phyloP scores from a whole-genome alignment of 192 early-diverging fungal genomes.

The Linnemannia hyalina region DNA sequence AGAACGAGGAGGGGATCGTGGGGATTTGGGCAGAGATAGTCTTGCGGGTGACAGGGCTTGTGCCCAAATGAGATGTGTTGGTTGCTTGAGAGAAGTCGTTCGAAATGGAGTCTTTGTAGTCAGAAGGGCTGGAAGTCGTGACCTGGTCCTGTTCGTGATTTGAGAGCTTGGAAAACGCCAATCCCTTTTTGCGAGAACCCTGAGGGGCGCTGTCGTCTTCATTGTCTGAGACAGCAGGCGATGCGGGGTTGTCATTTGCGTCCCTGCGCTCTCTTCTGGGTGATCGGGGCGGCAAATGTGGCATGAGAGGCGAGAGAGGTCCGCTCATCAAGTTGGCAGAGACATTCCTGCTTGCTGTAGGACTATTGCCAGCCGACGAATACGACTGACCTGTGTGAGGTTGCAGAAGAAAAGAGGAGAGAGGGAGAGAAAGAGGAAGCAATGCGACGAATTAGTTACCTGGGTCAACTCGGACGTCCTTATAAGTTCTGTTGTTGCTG shows the following conservation, averaged over 20 bases:
- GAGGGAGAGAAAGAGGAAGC: too few species aligned
- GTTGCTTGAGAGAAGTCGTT: neutral
- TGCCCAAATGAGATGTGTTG: neutral
- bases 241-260: constrained; percentile 20
- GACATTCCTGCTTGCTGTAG: constrained; percentile 17
- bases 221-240: constrained; percentile 38
- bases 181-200: constrained; percentile 1
- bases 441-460: neutral
- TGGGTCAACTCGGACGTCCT: neutral
- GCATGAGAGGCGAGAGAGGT: constrained; percentile 13
- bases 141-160: neutral
- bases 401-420: neutral
- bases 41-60: constrained; percentile 17
- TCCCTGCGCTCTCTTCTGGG: constrained; percentile 50
- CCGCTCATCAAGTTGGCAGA: constrained; percentile 22
- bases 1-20: constrained; percentile 3
- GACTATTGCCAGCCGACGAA: constrained; percentile 17
- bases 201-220: constrained; percentile 26
- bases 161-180: neutral
- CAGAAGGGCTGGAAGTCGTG: neutral
- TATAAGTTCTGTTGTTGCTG: too few species aligned
- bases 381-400: constrained; percentile 10
- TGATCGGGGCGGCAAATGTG: constrained; percentile 43
- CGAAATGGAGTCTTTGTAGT: neutral
- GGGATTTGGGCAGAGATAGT: constrained; percentile 43